A percentile compares a stretch with the other conserved stretches of the same genome.
phyloP scores from a whole-genome alignment of 768 basidiomycete genomes.

The Gloeophyllum trabeum region DNA sequence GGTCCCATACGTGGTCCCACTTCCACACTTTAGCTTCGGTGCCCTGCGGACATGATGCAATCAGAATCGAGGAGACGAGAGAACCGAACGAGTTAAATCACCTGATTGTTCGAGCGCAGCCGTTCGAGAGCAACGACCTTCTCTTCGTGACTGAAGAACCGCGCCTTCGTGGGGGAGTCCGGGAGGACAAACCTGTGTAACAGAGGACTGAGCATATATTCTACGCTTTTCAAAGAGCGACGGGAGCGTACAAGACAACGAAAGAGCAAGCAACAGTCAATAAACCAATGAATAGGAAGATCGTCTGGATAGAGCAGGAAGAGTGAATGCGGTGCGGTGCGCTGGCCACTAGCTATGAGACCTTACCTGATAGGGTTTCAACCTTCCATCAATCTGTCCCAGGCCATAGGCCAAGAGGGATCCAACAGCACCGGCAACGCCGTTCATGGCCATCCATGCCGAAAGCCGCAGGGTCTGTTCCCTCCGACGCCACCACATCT shows the following conservation, averaged over 20 bases:
- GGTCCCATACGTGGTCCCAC: constrained; percentile 29
- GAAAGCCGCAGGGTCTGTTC: constrained; percentile 31
- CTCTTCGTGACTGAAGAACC: constrained; percentile 28
- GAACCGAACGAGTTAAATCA: constrained; percentile 7
- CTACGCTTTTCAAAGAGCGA: background rate
- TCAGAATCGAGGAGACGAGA: background rate
- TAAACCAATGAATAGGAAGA: constrained; percentile 34
- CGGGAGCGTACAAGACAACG: constrained; percentile 24
- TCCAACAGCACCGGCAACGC: constrained; percentile 29
- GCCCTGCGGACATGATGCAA: constrained; percentile 13
- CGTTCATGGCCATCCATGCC: constrained; percentile 33
- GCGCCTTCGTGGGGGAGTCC: constrained; percentile 29
- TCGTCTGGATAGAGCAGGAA: constrained; percentile 15
- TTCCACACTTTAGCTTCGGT: constrained; percentile 35
- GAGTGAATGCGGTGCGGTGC: background rate
- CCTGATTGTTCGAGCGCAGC: constrained; percentile 30
- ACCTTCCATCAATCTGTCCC: constrained; percentile 24
- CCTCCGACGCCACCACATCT: constrained; percentile 40
- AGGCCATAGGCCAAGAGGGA: constrained; percentile 31
- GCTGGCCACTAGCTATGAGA: constrained; percentile 8
- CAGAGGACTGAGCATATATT: background rate
- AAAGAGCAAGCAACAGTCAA: constrained; percentile 26
- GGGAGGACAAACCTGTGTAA: constrained; percentile 25
- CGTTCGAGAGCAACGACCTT: constrained; percentile 29
- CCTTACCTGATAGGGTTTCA: constrained; percentile 29